Percentiles rank a stretch among this genome's conserved stretches.
Conservation (phyloP, 768 basidiomycete genomes). For the Suillus ampliporus region DNA sequence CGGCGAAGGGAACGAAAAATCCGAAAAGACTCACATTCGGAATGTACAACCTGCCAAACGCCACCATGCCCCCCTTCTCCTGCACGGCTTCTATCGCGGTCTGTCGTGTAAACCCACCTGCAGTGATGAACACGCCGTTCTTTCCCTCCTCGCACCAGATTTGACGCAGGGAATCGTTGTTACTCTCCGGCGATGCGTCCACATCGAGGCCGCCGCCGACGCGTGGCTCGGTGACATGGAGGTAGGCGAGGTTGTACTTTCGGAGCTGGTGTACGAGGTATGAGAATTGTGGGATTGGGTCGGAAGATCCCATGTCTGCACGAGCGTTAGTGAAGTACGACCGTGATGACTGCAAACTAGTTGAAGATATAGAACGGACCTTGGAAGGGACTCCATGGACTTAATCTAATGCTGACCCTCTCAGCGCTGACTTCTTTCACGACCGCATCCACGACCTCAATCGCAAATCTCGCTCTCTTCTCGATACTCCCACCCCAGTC, state of each 20-base stretch:
- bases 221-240: slow-evolving; percentile 46
- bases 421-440: slow-evolving; percentile 48
- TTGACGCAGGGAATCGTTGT: slow-evolving; percentile 32
- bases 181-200: slow-evolving; percentile 16
- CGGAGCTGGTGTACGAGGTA: slow-evolving; percentile 37
- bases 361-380: slow-evolving; percentile 23
- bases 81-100: slow-evolving; percentile 7
- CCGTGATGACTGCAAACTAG: background rate
- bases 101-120: slow-evolving; percentile 12
- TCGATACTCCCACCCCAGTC: slow-evolving; percentile 57
- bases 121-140: slow-evolving; percentile 7
- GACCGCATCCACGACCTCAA: slow-evolving; percentile 52
- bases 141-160: slow-evolving; percentile 28
- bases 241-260: slow-evolving; percentile 42
- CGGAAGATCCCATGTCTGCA: slow-evolving; percentile 42
- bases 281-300: slow-evolving; percentile 43
- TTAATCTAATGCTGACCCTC: slow-evolving; percentile 48
- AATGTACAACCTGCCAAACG: slow-evolving; percentile 15
- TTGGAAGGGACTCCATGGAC: slow-evolving; percentile 46
- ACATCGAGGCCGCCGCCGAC: slow-evolving; percentile 16
- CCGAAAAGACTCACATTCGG: slow-evolving; percentile 7
- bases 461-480: slow-evolving; percentile 51
- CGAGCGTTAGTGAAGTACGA: background rate
- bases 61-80: slow-evolving; percentile 11
- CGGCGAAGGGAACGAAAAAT: background rate